Evolutionary conservation across 2,329 filamentous ascomycete species (phyloP), one percentile per base, ranked within the genome.

Genomic region (Phyllosticta paracitricarpa): DNA sequence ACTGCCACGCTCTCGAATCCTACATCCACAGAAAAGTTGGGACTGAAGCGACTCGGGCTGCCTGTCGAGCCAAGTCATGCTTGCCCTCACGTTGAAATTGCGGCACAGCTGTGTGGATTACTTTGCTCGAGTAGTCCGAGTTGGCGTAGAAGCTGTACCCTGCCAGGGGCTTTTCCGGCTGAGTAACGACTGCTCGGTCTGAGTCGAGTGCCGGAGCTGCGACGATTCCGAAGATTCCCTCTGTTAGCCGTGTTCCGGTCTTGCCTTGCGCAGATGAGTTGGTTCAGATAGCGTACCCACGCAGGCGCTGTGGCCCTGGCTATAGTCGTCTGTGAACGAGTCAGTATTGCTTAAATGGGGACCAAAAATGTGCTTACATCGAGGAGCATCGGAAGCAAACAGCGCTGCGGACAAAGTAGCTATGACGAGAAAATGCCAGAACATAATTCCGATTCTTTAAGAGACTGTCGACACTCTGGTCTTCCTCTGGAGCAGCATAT

Each of bases 101-200:
- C 8, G 87, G 86, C 22, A 89, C 80, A 7, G 87, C 87, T 19
- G 80, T 73, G 40, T 70, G 78, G 61, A 77, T 76, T 40, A 82
- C 76, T 65, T 82, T 79, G 3, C 79, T 79, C 3, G 79, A 74
- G 68, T 82, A 82, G 70, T 79, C 81, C 2, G 78, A 74, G 65
- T 82, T 82, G 30, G 75, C 77, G 63, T 81, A 82, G 55, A 80
- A 75, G 63, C 78, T 72, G 62, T 78, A 76, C 22, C 79, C 79
- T 9, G 72, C 71, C 62, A 82, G 81, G 0, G 79, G 78, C 66
- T 82, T 82, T 5, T 63, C 64, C 28, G 67, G 61, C 25, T 17
- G 40, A 48, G 40, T 48, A 7, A n/a, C 40, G 12, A n/a, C n/a
- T 19, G 14, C n/a, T 48, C n/a, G 40, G 40, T 48, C 40, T n/a